phyloP scores from a whole-genome alignment of 257 asterid genomes.

The Ophiorrhiza pumila region DNA sequence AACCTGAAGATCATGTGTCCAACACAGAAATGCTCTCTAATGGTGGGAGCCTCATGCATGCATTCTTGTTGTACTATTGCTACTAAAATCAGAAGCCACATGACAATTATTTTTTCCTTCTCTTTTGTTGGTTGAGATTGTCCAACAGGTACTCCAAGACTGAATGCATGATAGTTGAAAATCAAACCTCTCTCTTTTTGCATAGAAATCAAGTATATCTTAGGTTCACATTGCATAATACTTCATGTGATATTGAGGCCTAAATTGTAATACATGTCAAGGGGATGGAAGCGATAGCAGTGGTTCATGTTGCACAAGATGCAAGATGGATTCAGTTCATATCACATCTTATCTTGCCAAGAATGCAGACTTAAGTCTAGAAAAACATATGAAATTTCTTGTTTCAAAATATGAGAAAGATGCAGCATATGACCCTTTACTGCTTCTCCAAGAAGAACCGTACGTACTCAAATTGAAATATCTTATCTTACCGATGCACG shows the following conservation, averaged over 20 bases:
- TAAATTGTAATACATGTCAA: not conserved
- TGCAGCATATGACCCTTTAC: not conserved
- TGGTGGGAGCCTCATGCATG: too few relatives aligned
- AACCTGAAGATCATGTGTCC: not conserved
- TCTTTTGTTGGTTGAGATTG: not conserved
- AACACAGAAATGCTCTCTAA: not conserved
- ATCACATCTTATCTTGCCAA: not conserved
- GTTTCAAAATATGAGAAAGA: not conserved
- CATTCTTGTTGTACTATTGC: not conserved
- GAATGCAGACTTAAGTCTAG: not conserved
- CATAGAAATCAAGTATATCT: not conserved
- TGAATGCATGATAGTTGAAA: not conserved
- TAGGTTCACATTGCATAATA: not conserved
- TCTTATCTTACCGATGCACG: constrained; percentile 62
- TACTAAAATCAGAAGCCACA: not conserved
- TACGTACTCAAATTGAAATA: not conserved
- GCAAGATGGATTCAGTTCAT: not conserved
- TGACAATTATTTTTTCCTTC: not conserved
- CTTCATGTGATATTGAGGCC: not conserved
- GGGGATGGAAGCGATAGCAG: not conserved
- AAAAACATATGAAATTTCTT: not conserved
- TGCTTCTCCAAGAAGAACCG: not conserved
- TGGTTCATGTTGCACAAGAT: not conserved
- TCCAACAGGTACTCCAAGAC: not conserved
- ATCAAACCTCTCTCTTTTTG: not conserved